phyloP scores from a whole-genome alignment of 257 asterid genomes.

The Anisodus acutangulus region DNA sequence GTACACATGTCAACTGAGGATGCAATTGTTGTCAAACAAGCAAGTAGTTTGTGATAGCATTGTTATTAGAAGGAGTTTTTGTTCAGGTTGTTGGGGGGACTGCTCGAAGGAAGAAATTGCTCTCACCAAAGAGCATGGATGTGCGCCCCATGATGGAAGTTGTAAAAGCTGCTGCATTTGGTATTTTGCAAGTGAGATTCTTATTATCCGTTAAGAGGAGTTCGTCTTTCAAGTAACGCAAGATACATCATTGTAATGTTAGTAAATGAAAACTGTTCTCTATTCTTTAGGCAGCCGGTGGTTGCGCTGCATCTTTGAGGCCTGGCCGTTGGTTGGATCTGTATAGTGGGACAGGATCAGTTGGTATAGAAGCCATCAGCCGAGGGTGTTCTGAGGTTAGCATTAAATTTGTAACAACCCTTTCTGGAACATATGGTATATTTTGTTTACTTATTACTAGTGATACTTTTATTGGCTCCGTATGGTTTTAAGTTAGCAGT shows the following conservation, averaged over 20 bases:
- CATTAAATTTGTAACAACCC: not conserved
- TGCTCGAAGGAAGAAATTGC: slow-evolving; percentile 89
- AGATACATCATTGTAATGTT: slow-evolving; percentile 25
- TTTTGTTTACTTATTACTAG: slow-evolving; percentile 5
- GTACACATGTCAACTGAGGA: not conserved
- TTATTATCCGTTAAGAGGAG: not conserved
- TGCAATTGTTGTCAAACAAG: not conserved
- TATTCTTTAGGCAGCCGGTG: slow-evolving; percentile 82
- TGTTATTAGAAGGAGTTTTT: slow-evolving; percentile 5
- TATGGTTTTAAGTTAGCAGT: slow-evolving; percentile 3
- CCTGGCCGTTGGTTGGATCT: slow-evolving; percentile 98
- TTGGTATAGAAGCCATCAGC: slow-evolving; percentile 97
- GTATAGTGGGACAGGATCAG: slow-evolving; percentile 99
- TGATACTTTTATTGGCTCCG: not conserved
- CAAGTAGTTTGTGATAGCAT: slow-evolving; percentile 3
- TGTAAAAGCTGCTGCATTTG: slow-evolving; percentile 91
- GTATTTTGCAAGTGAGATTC: slow-evolving; percentile 76
- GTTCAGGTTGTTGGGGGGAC: slow-evolving; percentile 89
- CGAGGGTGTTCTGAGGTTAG: slow-evolving; percentile 96
- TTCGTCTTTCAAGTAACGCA: not conserved
- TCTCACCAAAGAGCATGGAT: slow-evolving; percentile 94
- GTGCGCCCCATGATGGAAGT: slow-evolving; percentile 99
- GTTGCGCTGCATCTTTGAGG: slow-evolving; percentile 74
- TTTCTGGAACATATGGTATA: slow-evolving; percentile 13
- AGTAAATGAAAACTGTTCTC: slow-evolving; percentile 24